These are phyloP conservation scores for Borovskyia barvae DNA, from an alignment of 208 protist species.

Conservation along the genomic window DNA sequence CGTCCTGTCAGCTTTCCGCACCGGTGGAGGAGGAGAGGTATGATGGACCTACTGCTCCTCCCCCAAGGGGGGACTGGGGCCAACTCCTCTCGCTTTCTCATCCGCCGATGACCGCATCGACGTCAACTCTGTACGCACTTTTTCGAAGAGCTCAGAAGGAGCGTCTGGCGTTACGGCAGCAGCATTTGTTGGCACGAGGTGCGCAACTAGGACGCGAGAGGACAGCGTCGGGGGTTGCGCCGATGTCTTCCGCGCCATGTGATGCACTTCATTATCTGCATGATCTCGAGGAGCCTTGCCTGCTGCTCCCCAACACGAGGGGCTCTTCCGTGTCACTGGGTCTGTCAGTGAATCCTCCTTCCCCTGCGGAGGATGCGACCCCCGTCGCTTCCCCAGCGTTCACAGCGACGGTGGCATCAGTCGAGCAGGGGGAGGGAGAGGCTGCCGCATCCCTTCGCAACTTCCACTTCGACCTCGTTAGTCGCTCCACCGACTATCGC, in stretches of 20 bases:
- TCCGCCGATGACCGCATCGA: slow-evolving; percentile 9
- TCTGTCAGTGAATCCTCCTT: background rate
- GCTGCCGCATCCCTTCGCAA: background rate
- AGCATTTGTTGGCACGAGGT: background rate
- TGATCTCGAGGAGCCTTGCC: slow-evolving; percentile 16
- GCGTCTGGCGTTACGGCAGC: slow-evolving; percentile 1
- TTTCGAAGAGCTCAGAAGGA: slow-evolving; percentile 8
- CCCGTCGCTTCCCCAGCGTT: too few species aligned
- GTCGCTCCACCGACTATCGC: slow-evolving; percentile 13
- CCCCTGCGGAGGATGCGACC: too few species aligned
- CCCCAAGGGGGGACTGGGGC: too few species aligned
- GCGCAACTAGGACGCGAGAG: background rate
- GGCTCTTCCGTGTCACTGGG: slow-evolving; percentile 3
- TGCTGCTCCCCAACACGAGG: slow-evolving; percentile 22
- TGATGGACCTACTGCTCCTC: too few species aligned
- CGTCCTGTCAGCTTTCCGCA: background rate
- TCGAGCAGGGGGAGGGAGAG: background rate
- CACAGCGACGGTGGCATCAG: background rate
- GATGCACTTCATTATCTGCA: slow-evolving; percentile 9
- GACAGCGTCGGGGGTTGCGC: background rate
- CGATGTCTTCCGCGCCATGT: background rate
- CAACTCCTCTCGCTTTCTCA: slow-evolving; percentile 3
- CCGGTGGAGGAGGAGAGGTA: background rate
- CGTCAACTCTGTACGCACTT: background rate
- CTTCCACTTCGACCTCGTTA: slow-evolving; percentile 14